Conservation (phyloP, 148 eudicot genomes). For the Agrostemma githago region DNA sequence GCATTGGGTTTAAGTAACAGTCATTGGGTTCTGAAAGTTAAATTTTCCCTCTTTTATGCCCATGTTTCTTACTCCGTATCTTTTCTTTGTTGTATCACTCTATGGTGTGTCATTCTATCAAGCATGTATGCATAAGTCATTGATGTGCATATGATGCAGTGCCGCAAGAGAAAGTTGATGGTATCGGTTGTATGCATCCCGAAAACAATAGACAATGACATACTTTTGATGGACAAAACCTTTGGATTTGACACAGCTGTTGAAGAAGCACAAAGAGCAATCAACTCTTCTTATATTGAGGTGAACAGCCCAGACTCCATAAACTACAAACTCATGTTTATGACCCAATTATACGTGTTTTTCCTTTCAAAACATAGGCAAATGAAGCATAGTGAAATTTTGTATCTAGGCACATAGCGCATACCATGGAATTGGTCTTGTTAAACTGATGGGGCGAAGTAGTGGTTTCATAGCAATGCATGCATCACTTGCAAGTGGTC, state of each 20-base stretch:
- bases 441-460: slow-evolving; percentile 57
- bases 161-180: slow-evolving; percentile 44
- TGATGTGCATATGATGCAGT: slow-evolving; percentile 27
- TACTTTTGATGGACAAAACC: slow-evolving; percentile 49
- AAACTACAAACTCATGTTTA: neutral
- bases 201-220: slow-evolving; percentile 51
- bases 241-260: slow-evolving; percentile 57
- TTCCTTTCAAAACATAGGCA: neutral
- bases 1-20: neutral
- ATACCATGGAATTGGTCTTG: slow-evolving; percentile 49
- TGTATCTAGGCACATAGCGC: slow-evolving; percentile 44
- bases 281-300: slow-evolving; percentile 47
- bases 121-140: neutral
- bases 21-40: neutral
- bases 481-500: slow-evolving; percentile 56
- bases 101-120: neutral
- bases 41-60: neutral
- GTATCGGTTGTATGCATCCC: slow-evolving; percentile 47
- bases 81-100: neutral
- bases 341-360: neutral
- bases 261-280: slow-evolving; percentile 52
- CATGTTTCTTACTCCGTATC: neutral
- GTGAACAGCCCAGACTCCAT: slow-evolving; percentile 14
- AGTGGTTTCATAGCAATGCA: slow-evolving; percentile 53
- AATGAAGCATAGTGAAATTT: neutral